A percentile compares a stretch with the other conserved stretches of the same genome.
phyloP scores from a whole-genome alignment of 2,329 filamentous ascomycete genomes.

The Fusarium sp. region DNA sequence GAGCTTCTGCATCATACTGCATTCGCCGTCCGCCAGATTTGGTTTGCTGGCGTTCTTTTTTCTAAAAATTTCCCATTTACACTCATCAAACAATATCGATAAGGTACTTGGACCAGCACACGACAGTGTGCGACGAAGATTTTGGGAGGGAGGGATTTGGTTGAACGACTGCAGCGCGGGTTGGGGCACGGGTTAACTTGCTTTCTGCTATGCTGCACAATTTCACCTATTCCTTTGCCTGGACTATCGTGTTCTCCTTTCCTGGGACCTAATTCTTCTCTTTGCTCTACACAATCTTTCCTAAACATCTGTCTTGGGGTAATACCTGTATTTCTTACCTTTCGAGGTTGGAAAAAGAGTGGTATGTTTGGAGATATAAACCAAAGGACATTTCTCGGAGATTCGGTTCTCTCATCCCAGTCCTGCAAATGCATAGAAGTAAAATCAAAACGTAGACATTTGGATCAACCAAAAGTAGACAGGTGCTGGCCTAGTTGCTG shows the following conservation, averaged over 20 bases:
- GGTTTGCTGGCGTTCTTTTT: constrained; percentile 29
- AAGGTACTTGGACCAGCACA: constrained; percentile 31
- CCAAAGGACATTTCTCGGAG: constrained; percentile 24
- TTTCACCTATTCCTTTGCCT: constrained; percentile 40
- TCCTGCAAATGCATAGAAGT: constrained; percentile 24
- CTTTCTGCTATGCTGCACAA: constrained; percentile 46
- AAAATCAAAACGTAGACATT: constrained; percentile 36
- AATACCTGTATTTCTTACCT: constrained; percentile 9
- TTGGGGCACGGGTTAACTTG: constrained; percentile 41
- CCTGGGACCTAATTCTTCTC: constrained; percentile 18
- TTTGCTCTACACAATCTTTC: constrained; percentile 39
- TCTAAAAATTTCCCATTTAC: constrained; percentile 22
- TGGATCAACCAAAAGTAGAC: constrained; percentile 30
- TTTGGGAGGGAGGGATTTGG: constrained; percentile 34
- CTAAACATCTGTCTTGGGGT: constrained; percentile 27
- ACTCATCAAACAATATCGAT: constrained; percentile 28
- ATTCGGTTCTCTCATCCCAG: constrained; percentile 12
- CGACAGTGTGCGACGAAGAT: constrained; percentile 32
- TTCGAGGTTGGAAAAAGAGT: constrained; percentile 11
- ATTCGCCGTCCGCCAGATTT: constrained; percentile 36
- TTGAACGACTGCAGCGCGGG: constrained; percentile 39
- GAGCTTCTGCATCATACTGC: constrained; percentile 38
- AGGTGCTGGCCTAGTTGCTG: constrained; percentile 20
- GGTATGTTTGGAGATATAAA: constrained; percentile 23
- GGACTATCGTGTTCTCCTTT: constrained; percentile 19